Base-by-base conservation (phyloP, 116 monocot genomes). In the Thalassia testudinum region DNA sequence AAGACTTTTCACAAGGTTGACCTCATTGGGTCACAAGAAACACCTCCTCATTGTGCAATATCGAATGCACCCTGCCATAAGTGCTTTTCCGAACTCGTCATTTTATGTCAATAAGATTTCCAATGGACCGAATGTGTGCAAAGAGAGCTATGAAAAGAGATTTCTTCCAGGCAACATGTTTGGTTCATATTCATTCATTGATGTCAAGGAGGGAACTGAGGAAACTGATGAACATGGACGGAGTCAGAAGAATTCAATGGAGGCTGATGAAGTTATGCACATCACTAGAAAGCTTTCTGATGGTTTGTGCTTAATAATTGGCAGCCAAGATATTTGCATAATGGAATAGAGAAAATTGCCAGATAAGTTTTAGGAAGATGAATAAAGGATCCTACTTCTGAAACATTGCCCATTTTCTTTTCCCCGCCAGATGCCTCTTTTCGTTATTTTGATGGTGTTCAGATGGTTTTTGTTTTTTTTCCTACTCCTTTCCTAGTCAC, bases 11-110 rank as follows among this genome's bases (percentile, higher is more conserved):
- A 50, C 57, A 20, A 54, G 72, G 45, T 27, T 77, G 42, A 64
- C 60, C 28, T 59, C 60, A 11, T 19, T 77, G 43, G 67, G 68
- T 1, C 63, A 72, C 14, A 18, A 48, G 11, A 77, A 72, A 47
- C 71, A 72, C 53, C 77, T 77, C 26, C 59, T 77, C 0, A 37
- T 68, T 13, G 22, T 77, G 21, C 77, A 77, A 49, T 77, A 77
- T 26, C 38, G 72, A 42, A 77, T 77, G 77, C 80, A 80, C 43
- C 80, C 80, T 15, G 57, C 43, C 12, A 80, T 80, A 17, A 80
- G 80, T 38, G 52, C 38, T 0, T 80, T 80, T 27, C 80, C 80
- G 3, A 34, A 34, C 10, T 34, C 30, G 3, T 34, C 30, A 5
- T 34, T 34, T 34, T 34, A 34, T 34, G 30, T 5, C 3, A 34